A percentile compares a stretch with the other conserved stretches of the same genome.
phyloP scores from a whole-genome alignment of 305 asterid genomes.

The Fraxinus latifolia region DNA sequence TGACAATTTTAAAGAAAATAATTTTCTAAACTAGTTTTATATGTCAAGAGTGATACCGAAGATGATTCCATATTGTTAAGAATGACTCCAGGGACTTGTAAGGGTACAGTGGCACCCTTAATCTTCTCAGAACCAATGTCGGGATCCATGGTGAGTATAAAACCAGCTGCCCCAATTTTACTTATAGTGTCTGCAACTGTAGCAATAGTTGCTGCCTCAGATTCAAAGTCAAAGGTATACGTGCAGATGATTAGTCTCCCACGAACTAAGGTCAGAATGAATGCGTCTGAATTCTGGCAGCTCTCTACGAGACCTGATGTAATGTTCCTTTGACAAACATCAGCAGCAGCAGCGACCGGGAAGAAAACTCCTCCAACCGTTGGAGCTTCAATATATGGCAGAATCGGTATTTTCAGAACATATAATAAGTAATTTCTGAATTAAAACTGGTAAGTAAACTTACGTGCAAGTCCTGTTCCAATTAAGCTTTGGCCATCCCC shows the following conservation, averaged over 20 bases:
- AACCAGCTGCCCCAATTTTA: constrained; percentile 57
- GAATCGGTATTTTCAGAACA: background rate
- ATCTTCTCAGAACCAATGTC: constrained; percentile 45
- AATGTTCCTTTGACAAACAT: constrained; percentile 45
- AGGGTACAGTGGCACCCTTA: constrained; percentile 38
- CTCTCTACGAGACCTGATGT: constrained; percentile 43
- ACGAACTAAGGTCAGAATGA: constrained; percentile 39
- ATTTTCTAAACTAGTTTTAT: background rate
- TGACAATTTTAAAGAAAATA: background rate
- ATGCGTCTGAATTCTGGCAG: constrained; percentile 50
- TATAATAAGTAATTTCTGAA: background rate
- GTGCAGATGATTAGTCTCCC: constrained; percentile 59
- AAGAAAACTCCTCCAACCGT: constrained; percentile 39
- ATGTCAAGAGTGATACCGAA: constrained; percentile 30
- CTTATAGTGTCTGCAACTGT: constrained; percentile 43
- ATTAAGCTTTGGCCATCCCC: constrained; percentile 47
- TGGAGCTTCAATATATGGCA: constrained; percentile 41
- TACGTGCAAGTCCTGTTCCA: constrained; percentile 60
- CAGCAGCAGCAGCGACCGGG: constrained; percentile 60
- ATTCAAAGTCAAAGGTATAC: constrained; percentile 50
- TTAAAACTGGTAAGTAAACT: constrained; percentile 2
- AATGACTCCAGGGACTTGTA: constrained; percentile 50
- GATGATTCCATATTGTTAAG: constrained; percentile 54
- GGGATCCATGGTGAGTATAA: constrained; percentile 57
- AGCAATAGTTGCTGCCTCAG: constrained; percentile 44